Evolutionary conservation across 1,284 basidiomycete genomes (phyloP).

Genomic region (Ceraceosorus bombacis): DNA sequence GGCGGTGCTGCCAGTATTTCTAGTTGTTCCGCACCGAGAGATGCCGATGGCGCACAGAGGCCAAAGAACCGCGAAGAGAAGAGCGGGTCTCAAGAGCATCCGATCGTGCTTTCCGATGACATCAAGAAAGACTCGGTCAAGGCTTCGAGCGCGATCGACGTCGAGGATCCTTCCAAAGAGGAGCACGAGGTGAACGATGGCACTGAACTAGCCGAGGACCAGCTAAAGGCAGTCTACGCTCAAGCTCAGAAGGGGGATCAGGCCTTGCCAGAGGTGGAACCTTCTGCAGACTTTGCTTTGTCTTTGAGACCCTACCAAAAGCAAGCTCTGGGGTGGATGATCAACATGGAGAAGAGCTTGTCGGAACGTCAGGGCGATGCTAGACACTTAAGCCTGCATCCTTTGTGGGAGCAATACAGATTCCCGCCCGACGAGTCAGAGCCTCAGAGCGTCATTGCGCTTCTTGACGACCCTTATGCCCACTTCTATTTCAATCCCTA

Average conservation of each 20-base stretch:
- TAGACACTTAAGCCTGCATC: slow-evolving; percentile 63
- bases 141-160: no score
- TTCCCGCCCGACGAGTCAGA: slow-evolving; percentile 26
- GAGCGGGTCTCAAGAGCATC: no score
- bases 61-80: no score
- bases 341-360: slow-evolving; percentile 62
- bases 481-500: slow-evolving; percentile 38
- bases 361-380: slow-evolving; percentile 4
- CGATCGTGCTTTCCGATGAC: no score
- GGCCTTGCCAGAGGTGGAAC: slow-evolving; percentile 71
- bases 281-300: slow-evolving; percentile 69
- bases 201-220: slow-evolving; percentile 29
- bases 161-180: neutral
- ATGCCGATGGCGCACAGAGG: no score
- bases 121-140: no score
- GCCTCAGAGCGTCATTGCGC: slow-evolving; percentile 2
- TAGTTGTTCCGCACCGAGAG: no score
- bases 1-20: slow-evolving; percentile 19
- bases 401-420: slow-evolving; percentile 80
- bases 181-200: slow-evolving; percentile 33
- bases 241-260: slow-evolving; percentile 71
- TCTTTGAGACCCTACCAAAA: slow-evolving; percentile 79
- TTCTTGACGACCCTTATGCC: slow-evolving; percentile 17
- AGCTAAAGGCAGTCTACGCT: slow-evolving; percentile 40
- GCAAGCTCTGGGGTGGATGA: slow-evolving; percentile 94